Base-by-base conservation (phyloP, 108 stramenopile genomes). In the Stephanodiscus triporus region DNA sequence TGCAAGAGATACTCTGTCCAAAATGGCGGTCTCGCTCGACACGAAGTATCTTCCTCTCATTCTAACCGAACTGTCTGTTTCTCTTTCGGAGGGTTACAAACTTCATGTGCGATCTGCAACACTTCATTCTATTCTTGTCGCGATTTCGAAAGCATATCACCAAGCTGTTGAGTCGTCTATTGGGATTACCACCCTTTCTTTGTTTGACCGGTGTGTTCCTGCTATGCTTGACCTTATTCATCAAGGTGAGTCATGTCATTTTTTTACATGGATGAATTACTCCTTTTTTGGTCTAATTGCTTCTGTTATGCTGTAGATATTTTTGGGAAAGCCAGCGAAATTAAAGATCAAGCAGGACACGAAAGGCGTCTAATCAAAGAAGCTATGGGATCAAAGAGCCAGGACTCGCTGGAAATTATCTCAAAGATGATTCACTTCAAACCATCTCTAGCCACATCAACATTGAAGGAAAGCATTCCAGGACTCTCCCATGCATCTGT, bases 51-150 rank as follows among this genome's bases (percentile, higher is more conserved):
- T 93, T 38, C 78, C 84, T 42, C 90, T 96, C 56, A 83, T 97
- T 30, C 57, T 96, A 16, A 82, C 87, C 58, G 93, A 97, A 72
- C 65, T 99, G 29, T 82, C 91, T 2, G 63, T 91, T 22, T 81
- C 91, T 8, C 87, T 99, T 45, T 85, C 74, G 29, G 91, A 95
- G 50, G 98, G 98, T 27, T 99, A 97, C 76, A 90, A 95, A 70
- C 89, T 96, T 29, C 92, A 95, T 70, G 94, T 95, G 13, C 82
- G 94, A 68, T 77, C 87, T 37, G 92, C 96, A 14, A 86, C 93
- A 20, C 59, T 94, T 27, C 93, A 95, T 70, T 84, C 91, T 2
- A 88, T 95, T 67, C 71, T 93, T 24, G 88, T 92, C 23, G 84
- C 91, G 30, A 63, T 93, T 61, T 72, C 85, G 29, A 77, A 72